Conservation (phyloP, 352 stramenopile genomes). For the Pythium aphanidermatum region DNA sequence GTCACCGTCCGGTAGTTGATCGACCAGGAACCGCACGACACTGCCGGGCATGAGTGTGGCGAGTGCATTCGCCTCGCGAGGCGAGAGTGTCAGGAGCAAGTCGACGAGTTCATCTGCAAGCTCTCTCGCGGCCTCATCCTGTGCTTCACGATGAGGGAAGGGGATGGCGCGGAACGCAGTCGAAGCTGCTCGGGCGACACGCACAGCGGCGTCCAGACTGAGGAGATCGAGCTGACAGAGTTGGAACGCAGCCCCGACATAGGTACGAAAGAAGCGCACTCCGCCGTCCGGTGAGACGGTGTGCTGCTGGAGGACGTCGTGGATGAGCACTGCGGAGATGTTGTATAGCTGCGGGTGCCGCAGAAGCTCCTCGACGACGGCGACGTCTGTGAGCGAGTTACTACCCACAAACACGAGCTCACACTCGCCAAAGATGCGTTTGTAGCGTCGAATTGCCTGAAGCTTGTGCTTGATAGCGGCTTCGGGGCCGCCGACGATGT, state of each 20-base stretch:
- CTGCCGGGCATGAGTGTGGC: conserved; percentile 1
- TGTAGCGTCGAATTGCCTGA: conserved; percentile 56
- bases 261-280: conserved; percentile 63
- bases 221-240: conserved; percentile 46
- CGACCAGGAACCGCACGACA: conserved; percentile 4
- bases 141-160: conserved; percentile 47
- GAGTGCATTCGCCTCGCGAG: conserved; percentile 7
- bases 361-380: conserved; percentile 59
- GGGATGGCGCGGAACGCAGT: conserved; percentile 45
- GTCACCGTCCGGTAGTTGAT: neutral
- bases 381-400: conserved; percentile 64
- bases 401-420: conserved; percentile 70
- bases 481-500: conserved; percentile 7
- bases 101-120: conserved; percentile 44
- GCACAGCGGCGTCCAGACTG: conserved; percentile 37
- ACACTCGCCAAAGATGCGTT: conserved; percentile 57
- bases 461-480: conserved; percentile 45
- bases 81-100: conserved; percentile 5
- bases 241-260: conserved; percentile 61
- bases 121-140: conserved; percentile 46
- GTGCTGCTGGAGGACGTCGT: conserved; percentile 69
- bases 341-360: conserved; percentile 38
- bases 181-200: conserved; percentile 50
- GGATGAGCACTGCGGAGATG: conserved; percentile 55
- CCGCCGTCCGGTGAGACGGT: conserved; percentile 23